Evolutionary conservation across 2,329 filamentous ascomycete genomes (phyloP), one percentile per base, ranked within the genome.

Genomic region (Diaporthe destruens): DNA sequence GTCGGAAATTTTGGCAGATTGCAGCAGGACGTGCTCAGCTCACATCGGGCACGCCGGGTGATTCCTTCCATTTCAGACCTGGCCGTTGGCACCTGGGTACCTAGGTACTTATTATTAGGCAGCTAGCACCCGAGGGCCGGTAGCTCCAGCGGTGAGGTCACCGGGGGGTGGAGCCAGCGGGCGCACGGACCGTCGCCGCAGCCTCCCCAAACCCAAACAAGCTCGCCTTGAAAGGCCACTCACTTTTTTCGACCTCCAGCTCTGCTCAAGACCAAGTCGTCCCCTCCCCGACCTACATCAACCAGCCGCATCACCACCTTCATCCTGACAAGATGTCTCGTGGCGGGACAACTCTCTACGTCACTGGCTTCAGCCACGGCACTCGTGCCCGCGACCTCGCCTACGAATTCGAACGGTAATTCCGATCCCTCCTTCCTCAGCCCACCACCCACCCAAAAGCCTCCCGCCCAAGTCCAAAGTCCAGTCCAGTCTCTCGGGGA

Each of bases 341-440:
- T 82, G 91, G 93, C 84, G 93, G 94, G 79, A 97, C 94, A 75
- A 98, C 96, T 72, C 94, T 98, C 79, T 98, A 98, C 88, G 96
- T 98, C 85, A 98, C 95, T 82, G 96, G 96, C 90, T 99, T 99
- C 86, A 97, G 96, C 90, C 95, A 98, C 86, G 95, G 96, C 85
- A 98, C 96, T 84, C 94, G 96, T 88, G 95, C 96, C 84, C 94
- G 96, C 91, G 95, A 99, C 89, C 94, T 98, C 84, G 95, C 96
- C 88, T 98, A 97, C 93, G 96, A 98, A 90, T 98, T 98, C 93
- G 96, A 98, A 95, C 95, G 96, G 94, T 98, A 98, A 91, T 95
- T 97, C 89, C 87, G 85, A 86, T 80, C 77, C 79, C 74, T 78
- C 75, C 76, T 76, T 76, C 78, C 78, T 78, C 78, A 77, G 71